Conservation (phyloP, 192 early-diverging fungal genomes). For the Backusella luteola region DNA sequence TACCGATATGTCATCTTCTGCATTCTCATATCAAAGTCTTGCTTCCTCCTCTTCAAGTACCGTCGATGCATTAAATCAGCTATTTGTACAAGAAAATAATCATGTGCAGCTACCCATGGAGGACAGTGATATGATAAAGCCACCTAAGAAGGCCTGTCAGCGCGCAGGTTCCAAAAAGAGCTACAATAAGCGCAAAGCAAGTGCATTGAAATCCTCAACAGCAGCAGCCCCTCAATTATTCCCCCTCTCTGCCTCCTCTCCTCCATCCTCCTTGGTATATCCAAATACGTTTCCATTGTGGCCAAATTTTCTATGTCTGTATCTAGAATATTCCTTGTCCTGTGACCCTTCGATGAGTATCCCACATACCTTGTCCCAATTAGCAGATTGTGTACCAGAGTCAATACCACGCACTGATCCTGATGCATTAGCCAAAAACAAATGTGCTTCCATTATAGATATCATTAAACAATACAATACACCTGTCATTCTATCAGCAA, state of each 20-base stretch:
- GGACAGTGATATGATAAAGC: not conserved
- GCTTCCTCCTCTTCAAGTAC: not conserved
- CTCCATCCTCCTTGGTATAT: not conserved
- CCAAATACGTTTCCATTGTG: constrained; percentile 25
- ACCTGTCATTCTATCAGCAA: constrained; percentile 26
- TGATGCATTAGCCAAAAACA: constrained; percentile 14
- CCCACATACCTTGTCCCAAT: constrained; percentile 36
- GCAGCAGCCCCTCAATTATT: not conserved
- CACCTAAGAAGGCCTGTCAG: not conserved
- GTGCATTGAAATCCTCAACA: not conserved
- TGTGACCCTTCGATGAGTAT: constrained; percentile 26
- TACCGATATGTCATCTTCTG: not conserved
- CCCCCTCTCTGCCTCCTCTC: not conserved
- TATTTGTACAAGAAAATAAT: not conserved
- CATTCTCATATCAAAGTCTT: constrained; percentile 4
- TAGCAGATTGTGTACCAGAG: constrained; percentile 29
- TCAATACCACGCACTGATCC: constrained; percentile 19
- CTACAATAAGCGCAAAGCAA: not conserved
- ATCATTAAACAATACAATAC: constrained; percentile 10
- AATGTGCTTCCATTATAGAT: constrained; percentile 23
- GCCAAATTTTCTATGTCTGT: constrained; percentile 41
- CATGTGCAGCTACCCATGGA: not conserved
- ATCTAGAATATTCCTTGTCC: constrained; percentile 31
- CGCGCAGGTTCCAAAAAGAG: not conserved
- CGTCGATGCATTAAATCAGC: not conserved